Conservation (phyloP, 805 yeast genomes). For the Saturnispora quitensis region DNA sequence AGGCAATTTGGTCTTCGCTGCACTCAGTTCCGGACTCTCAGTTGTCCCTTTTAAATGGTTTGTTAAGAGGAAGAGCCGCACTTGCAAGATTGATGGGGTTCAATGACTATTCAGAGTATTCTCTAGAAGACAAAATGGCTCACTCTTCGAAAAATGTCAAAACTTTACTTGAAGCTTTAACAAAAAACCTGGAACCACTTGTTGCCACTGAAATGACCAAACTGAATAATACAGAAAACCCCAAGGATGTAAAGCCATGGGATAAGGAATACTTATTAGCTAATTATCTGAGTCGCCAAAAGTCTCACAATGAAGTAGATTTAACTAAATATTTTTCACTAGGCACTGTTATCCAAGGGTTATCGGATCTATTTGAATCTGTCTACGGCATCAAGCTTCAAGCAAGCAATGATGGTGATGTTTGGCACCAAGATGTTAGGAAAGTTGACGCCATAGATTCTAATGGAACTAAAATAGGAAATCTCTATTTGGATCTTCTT, state of each 20-base stretch:
- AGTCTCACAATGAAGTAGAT: slow-evolving; percentile 31
- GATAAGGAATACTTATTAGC: slow-evolving; percentile 63
- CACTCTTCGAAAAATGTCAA: slow-evolving; percentile 66
- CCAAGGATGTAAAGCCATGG: slow-evolving; percentile 66
- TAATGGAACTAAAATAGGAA: slow-evolving; percentile 57
- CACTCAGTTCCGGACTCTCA: slow-evolving; percentile 61
- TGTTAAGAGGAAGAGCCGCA: slow-evolving; percentile 57
- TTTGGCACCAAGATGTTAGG: slow-evolving; percentile 83
- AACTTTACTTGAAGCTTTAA: slow-evolving; percentile 55
- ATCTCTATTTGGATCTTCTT: slow-evolving; percentile 81
- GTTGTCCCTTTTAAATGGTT: slow-evolving; percentile 44
- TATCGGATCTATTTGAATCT: slow-evolving; percentile 56
- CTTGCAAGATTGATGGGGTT: slow-evolving; percentile 70
- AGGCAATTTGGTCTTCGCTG: slow-evolving; percentile 63
- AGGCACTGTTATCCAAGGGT: slow-evolving; percentile 79
- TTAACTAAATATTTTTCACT: slow-evolving; percentile 71
- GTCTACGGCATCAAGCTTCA: slow-evolving; percentile 72
- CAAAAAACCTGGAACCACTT: slow-evolving; percentile 39
- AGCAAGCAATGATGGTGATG: slow-evolving; percentile 68
- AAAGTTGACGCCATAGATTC: slow-evolving; percentile 69
- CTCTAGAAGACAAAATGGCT: slow-evolving; percentile 85
- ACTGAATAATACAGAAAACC: slow-evolving; percentile 32
- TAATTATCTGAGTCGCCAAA: slow-evolving; percentile 23
- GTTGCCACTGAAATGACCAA: slow-evolving; percentile 49
- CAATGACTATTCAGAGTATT: slow-evolving; percentile 65